Base-by-base conservation (phyloP, 352 stramenopile genomes). In the Phytopythium kandeliae region DNA sequence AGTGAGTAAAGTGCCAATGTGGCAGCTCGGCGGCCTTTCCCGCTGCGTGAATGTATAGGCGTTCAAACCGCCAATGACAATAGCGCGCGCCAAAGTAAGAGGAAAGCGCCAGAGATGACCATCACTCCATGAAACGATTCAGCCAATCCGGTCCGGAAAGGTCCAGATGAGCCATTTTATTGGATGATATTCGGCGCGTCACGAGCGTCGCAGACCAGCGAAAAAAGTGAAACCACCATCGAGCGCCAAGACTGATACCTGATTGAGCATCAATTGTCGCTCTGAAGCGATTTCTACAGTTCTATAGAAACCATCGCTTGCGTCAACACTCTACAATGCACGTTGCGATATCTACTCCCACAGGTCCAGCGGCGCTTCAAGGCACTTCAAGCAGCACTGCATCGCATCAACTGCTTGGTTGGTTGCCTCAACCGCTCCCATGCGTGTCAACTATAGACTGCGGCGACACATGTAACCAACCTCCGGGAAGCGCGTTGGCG, bases 101-200 rank as follows among this genome's bases (percentile, higher is more conserved):
- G 12, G 40, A 31, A 46, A 46, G 38, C 12, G n/a, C 35, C 38
- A 3, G 38, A 26, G 4, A 24, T 46, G 15, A 46, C 40, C 12
- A 31, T 46, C 40, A 46, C 40, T 46, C 40, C 6, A 5, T 10
- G 3, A 4, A 15, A 10, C 4, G 24, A 33, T 46, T 46, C 22
- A 46, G 40, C 40, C 40, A 46, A 46, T 46, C 40, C 21, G 13
- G 40, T 30, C 21, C 40, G 40, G 40, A 46, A 15, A 33, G 17
- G 22, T 44, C 16, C 24, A 31, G 22, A 33, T 5, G 15, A 46
- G 10, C 26, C 11, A 19, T 46, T 44, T 46, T 33, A 46, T 28
- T 46, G 40, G 40, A 46, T 46, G 40, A 46, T 46, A 46, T 46
- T 46, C 24, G n/a, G n/a, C n/a, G n/a, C n/a, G n/a, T n/a, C n/a